Conservation (phyloP, 2,329 filamentous ascomycete species). For the Penicillium sp. region DNA sequence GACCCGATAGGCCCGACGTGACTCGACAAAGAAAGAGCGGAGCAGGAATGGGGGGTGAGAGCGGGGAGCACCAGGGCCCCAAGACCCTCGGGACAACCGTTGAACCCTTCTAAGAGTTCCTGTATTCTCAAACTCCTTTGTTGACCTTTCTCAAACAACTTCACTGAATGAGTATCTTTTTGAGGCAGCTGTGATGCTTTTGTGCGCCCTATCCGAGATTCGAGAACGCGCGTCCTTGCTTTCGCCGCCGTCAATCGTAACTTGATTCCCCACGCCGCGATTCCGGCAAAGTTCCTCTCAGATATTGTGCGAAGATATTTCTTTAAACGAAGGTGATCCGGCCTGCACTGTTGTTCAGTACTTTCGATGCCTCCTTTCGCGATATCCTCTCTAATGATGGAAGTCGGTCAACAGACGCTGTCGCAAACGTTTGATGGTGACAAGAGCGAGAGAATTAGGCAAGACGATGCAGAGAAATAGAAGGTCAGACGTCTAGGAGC, state of each 20-base stretch:
- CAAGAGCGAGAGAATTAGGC: neutral
- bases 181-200: neutral
- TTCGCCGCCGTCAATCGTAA: neutral
- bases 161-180: neutral
- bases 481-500: neutral
- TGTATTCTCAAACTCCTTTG: neutral
- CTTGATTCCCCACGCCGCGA: neutral
- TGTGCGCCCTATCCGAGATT: neutral
- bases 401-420: neutral
- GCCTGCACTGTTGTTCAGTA: neutral
- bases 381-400: neutral
- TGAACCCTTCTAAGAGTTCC: neutral
- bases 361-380: neutral
- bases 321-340: neutral
- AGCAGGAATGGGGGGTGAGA: neutral
- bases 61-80: neutral
- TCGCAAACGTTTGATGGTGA: neutral
- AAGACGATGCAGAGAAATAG: constrained; percentile 1
- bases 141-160: neutral
- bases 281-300: neutral
- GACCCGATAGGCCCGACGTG: neutral
- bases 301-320: neutral
- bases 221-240: neutral
- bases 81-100: neutral
- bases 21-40: constrained; percentile 2